Conservation (phyloP, 805 yeast genomes). For the Pichia eremophila region DNA sequence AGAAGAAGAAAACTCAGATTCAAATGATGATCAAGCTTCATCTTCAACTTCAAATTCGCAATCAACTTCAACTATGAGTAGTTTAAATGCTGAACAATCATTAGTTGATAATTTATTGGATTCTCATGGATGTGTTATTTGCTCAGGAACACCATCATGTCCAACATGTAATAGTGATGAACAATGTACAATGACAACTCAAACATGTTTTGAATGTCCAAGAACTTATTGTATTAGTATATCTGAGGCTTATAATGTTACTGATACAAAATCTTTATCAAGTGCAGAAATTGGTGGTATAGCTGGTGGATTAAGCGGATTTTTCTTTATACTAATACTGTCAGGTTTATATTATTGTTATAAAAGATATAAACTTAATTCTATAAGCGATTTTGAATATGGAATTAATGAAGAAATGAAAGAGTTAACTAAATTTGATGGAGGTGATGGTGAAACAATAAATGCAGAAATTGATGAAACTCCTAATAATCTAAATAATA, state of each 20-base stretch:
- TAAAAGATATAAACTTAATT: slow-evolving; percentile 31
- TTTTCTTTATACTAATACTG: slow-evolving; percentile 32
- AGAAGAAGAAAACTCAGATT: neutral
- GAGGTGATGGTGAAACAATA: slow-evolving; percentile 21
- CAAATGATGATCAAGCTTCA: neutral
- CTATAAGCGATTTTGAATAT: slow-evolving; percentile 14
- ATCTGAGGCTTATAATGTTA: slow-evolving; percentile 13
- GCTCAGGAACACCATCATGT: slow-evolving; percentile 33
- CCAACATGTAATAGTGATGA: slow-evolving; percentile 46
- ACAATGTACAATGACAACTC: slow-evolving; percentile 45
- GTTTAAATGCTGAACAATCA: neutral
- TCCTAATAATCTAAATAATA: slow-evolving; percentile 4
- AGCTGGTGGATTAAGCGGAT: slow-evolving; percentile 68
- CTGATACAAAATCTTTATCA: slow-evolving; percentile 9
- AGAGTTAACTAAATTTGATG: slow-evolving; percentile 15
- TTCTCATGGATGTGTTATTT: slow-evolving; percentile 19
- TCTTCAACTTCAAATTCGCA: neutral
- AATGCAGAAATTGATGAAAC: slow-evolving; percentile 4
- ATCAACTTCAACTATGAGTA: neutral
- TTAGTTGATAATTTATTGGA: neutral
- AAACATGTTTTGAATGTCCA: slow-evolving; percentile 53
- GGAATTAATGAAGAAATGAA: slow-evolving; percentile 8
- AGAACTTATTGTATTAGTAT: slow-evolving; percentile 37
- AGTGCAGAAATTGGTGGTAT: slow-evolving; percentile 43
- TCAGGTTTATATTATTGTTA: slow-evolving; percentile 33